Base-by-base conservation (phyloP, 2,329 filamentous ascomycete genomes). In the Penicillium occitanis region DNA sequence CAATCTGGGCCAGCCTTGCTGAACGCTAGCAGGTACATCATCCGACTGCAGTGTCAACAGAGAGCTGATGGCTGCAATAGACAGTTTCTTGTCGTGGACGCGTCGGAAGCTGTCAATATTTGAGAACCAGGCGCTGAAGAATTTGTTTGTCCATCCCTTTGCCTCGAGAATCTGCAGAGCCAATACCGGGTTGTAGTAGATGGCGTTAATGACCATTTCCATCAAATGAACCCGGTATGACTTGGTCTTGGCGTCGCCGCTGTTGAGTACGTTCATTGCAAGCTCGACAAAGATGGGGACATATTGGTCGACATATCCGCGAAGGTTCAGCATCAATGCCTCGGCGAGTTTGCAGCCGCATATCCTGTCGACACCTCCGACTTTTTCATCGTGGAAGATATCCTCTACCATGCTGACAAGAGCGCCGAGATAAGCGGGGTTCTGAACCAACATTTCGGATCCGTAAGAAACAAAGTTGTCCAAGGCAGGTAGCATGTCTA, bases 391-490 rank as follows among this genome's bases (percentile, higher is more conserved):
- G 66, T 88, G 86, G 82, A 99, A 99, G 82, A 98, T 97, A 62
- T 96, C 93, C 63, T 91, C 88, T 13, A 98, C 92, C 92, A 99
- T 99, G 53, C 92, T 90, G 71, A 92, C 93, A 62, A 98, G 86
- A 1, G 94, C 94, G 67, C 92, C 88, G 30, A 97, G 87, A 76
- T 98, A 97, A 69, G 90, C 86, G 30, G 90, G 92, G 74, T 93
- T 96, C 76, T 95, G 88, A 25, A 91, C 83, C 66, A 99, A 84
- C 73, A 90, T 90, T 22, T 89, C 85, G 51, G 91, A 89, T 66
- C 95, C 95, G 74, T 96, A 99, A 72, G 95, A 91, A 63, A 99
- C 92, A 77, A 96, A 98, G 83, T 99, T 99, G 81, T 99, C 95
- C 30, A 99, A 86, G 0, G 95, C 95, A 5, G 95, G 95, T 17